phyloP scores from a whole-genome alignment of 305 asterid species.

The Fraxinus nigra region DNA sequence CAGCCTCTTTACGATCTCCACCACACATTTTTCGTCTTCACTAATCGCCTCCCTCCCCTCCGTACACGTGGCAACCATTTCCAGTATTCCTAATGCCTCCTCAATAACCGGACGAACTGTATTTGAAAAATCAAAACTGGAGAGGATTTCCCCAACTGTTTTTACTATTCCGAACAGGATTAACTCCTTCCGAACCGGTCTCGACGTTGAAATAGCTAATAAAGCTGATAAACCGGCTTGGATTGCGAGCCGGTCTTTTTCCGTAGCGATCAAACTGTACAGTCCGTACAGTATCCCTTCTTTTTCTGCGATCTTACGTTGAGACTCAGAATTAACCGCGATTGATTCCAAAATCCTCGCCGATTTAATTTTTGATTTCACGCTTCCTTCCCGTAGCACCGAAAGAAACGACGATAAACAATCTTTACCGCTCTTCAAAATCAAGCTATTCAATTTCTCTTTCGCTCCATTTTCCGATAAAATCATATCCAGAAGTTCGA shows the following conservation, averaged over 20 bases:
- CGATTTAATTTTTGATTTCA: constrained; percentile 50
- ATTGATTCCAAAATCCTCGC: constrained; percentile 54
- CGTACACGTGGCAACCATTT: constrained; percentile 58
- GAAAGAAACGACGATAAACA: constrained; percentile 34
- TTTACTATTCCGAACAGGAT: constrained; percentile 57
- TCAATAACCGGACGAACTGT: constrained; percentile 38
- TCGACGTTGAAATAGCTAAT: constrained; percentile 45
- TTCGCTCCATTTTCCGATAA: constrained; percentile 38
- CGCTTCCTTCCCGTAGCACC: constrained; percentile 47
- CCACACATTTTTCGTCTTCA: constrained; percentile 55
- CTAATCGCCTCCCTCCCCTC: constrained; percentile 70
- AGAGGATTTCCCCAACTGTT: constrained; percentile 44
- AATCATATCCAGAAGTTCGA: constrained; percentile 52
- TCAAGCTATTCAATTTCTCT: constrained; percentile 37
- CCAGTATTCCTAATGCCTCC: constrained; percentile 49
- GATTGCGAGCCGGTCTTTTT: constrained; percentile 29
- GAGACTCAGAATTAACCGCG: constrained; percentile 58
- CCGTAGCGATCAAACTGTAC: constrained; percentile 36
- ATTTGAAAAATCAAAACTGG: constrained; percentile 28
- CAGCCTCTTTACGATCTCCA: constrained; percentile 57
- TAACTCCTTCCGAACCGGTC: constrained; percentile 62
- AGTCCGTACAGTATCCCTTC: constrained; percentile 49
- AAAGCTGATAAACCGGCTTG: constrained; percentile 61
- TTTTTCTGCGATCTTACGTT: constrained; percentile 46
- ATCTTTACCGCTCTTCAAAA: constrained; percentile 36